Conservation (phyloP, 495 filamentous ascomycete species). For the Chaetomium cochliodes region DNA sequence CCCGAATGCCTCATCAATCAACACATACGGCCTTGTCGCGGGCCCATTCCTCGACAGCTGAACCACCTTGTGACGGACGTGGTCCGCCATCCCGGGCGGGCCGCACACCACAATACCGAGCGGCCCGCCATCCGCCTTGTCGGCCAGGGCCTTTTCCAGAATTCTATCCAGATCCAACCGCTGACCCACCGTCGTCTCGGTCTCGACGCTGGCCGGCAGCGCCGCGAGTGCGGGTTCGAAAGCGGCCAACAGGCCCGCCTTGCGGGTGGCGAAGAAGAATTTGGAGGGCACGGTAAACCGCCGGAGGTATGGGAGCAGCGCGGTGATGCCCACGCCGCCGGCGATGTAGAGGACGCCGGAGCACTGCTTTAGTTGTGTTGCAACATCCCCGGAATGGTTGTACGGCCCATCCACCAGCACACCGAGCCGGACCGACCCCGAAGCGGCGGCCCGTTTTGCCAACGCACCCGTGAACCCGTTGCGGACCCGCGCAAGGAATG, state of each 20-base stretch:
- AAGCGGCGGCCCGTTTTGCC: background rate
- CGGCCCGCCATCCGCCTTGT: constrained; percentile 12
- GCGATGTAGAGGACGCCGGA: constrained; percentile 30
- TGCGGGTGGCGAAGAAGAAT: constrained; percentile 27
- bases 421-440: background rate
- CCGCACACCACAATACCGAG: constrained; percentile 32
- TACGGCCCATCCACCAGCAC: constrained; percentile 27
- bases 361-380: constrained; percentile 16
- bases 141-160: constrained; percentile 14
- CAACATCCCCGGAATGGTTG: constrained; percentile 21
- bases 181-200: constrained; percentile 18
- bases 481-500: constrained; percentile 21
- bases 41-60: constrained; percentile 17
- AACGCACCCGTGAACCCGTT: constrained; percentile 12
- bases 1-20: constrained; percentile 24
- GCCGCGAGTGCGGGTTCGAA: constrained; percentile 17
- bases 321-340: constrained; percentile 32
- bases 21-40: constrained; percentile 21
- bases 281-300: constrained; percentile 12
- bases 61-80: constrained; percentile 21
- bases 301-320: constrained; percentile 27
- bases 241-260: constrained; percentile 12
- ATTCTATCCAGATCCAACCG: constrained; percentile 22
- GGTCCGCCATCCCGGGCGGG: constrained; percentile 32
- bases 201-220: constrained; percentile 17